Evolutionary conservation across 1,284 basidiomycete species (phyloP).

Genomic region (Phlebopus sp.): DNA sequence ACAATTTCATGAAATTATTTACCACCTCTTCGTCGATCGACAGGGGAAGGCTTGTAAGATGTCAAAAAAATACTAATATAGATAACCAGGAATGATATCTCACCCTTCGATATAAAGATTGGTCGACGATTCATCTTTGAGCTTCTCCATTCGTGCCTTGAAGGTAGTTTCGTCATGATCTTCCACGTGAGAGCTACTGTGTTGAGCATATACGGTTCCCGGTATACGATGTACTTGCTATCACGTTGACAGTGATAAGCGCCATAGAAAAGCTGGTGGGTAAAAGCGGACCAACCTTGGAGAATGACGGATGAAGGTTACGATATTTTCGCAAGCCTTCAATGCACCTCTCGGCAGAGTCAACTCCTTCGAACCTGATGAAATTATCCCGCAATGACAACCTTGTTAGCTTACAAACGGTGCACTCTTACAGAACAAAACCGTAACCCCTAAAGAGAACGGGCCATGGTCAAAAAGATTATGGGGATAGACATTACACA

Average conservation of each 20-base stretch:
- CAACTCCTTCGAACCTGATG: constrained; percentile 58
- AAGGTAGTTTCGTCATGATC: constrained; percentile 48
- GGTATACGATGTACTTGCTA: constrained; percentile 79
- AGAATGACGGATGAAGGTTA: constrained; percentile 75
- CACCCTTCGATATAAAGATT: constrained; percentile 76
- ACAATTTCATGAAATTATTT: background rate
- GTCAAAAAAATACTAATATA: constrained; percentile 1
- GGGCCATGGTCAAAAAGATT: background rate
- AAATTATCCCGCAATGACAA: background rate
- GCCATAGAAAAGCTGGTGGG: background rate
- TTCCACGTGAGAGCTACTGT: constrained; percentile 17
- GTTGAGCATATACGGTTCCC: constrained; percentile 53
- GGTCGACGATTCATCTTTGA: constrained; percentile 59
- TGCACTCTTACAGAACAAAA: constrained; percentile 64
- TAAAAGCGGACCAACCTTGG: constrained; percentile 39
- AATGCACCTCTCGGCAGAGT: constrained; percentile 68
- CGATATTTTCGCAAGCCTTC: constrained; percentile 60
- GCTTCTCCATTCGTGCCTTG: constrained; percentile 69
- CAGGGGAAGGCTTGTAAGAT: constrained; percentile 49
- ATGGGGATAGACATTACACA: background rate
- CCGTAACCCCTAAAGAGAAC: constrained; percentile 62
- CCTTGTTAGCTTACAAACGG: background rate
- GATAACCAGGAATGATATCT: background rate
- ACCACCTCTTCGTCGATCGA: constrained; percentile 47
- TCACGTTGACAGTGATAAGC: background rate